Conservation (phyloP, 106 monocot species). For the Triglochin maritima region DNA sequence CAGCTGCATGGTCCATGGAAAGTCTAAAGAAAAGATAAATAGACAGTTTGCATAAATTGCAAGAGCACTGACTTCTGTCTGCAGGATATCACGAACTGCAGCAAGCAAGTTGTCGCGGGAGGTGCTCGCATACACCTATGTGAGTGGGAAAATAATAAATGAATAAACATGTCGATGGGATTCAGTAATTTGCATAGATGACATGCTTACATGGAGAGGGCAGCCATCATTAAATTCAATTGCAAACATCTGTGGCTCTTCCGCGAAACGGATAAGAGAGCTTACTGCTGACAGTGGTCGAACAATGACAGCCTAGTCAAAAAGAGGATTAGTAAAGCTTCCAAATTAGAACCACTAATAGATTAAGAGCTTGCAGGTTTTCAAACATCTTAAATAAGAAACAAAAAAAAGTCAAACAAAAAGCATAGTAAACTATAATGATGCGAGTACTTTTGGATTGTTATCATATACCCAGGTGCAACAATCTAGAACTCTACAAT, state of each 20-base stretch:
- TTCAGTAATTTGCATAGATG: neutral
- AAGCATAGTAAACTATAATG: too few species aligned
- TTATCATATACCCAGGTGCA: too few species aligned
- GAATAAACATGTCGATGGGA: neutral
- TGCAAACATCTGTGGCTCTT: slow-evolving; percentile 99
- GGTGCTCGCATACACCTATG: slow-evolving; percentile 94
- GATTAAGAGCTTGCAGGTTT: neutral
- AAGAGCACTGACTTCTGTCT: slow-evolving; percentile 62
- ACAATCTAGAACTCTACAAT: too few species aligned
- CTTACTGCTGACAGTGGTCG: slow-evolving; percentile 74
- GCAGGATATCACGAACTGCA: slow-evolving; percentile 84
- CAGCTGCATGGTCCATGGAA: too few species aligned
- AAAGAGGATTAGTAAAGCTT: neutral
- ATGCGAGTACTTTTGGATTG: too few species aligned
- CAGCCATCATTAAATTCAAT: slow-evolving; percentile 98
- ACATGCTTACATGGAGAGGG: slow-evolving; percentile 77
- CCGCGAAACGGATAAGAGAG: slow-evolving; percentile 90
- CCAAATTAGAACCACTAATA: neutral
- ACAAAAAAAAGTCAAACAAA: too few species aligned
- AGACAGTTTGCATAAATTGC: neutral
- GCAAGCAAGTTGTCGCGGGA: slow-evolving; percentile 96
- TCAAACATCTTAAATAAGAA: too few species aligned
- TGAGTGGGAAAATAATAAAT: slow-evolving; percentile 7
- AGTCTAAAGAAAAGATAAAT: neutral
- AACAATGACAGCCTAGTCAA: slow-evolving; percentile 81